Base-by-base conservation (phyloP, 495 filamentous ascomycete species). In the Aspergillus baeticus region DNA sequence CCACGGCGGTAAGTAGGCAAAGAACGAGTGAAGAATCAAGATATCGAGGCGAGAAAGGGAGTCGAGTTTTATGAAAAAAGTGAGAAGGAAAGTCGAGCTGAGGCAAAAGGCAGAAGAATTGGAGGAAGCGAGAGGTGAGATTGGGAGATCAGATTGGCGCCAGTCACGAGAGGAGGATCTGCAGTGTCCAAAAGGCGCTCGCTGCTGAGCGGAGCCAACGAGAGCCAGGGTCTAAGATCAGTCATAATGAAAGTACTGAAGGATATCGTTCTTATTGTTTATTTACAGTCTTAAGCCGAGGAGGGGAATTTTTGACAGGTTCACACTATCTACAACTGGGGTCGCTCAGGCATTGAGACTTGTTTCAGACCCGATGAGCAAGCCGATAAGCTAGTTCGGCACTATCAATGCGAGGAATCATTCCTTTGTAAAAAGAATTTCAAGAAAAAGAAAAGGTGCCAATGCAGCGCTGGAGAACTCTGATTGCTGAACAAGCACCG, bases 111-210 rank as follows among this genome's bases (percentile, higher is more conserved):
- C 14, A 41, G 17, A 41, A 13, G 26, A 37, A 44, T 15, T n/a
- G n/a, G 14, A 42, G 37, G 22, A 38, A 51, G 48, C 14, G 20
- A 15, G 48, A 20, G 51, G 13, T 43, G 22, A 18, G 21, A 14
- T 29, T 10, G 21, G 8, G 7, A 38, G 47, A 50, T 14, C 15
- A 26, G 46, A 57, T 51, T 44, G 29, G 47, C 55, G 44, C 46
- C 46, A 57, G 47, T 52, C 49, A 52, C 49, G 49, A 52, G 49
- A 52, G 22, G 49, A 52, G 22, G 49, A 52, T 52, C 49, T 42
- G 37, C 49, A 34, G 35, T 39, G 35, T 26, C 49, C 36, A 41
- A 42, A 52, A 26, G 47, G 22, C 47, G 23, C 26, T 3, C 26
- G 26, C 26, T 29, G 31, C 47, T 20, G 47, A 11, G 47, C 46